Evolutionary conservation across 1,139 yeast genomes (phyloP), one percentile per base, ranked within the genome.

Genomic region (Protomyces macrosporus): DNA sequence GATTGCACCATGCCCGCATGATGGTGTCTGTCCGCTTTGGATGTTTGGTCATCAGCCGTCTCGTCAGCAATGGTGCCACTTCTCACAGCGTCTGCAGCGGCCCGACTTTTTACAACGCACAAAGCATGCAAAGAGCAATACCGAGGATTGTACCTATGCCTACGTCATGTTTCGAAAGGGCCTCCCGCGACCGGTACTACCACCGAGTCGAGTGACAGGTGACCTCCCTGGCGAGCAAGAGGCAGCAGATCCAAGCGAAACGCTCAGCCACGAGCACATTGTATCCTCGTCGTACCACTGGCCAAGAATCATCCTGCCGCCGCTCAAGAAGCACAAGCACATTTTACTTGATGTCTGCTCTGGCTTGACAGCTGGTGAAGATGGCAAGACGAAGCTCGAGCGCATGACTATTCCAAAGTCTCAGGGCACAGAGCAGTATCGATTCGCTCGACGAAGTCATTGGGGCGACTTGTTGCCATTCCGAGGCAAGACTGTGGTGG

Each of bases 1-100:
- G 9, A 71, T 93, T 37, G 97, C 97, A 0, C 98, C 98, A 3
- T 93, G 98, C 72, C 76, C 95, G 0, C 98, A 93, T 73, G 97
- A 90, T 71, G 83, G 86, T 36, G 82, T 79, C 69, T 91, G 98
- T 71, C 98, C 98, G 0, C 76, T 93, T 63, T 97, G 90, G 73
- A 55, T 62, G 37, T 65, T 60, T 55, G 80, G 84, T 39, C 85
- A 86, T 12, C 87, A 86, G 66, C 90, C 91, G 5, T 84, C 84
- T 53, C 84, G 80, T 69, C 87, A 86, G 55, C 70, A 69, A 48
- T 90, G 91, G 79, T 90, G 98, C 72, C 84, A 88, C 60, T 91
- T 86, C 74, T 83, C 82, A 60, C 87, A 88, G 68, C 80, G 83
- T 32, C 84, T 91, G 7, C 83, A 83, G 69, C 81, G 98, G 70